These are phyloP conservation scores for Prunus yedoensis DNA, from an alignment of 331 rosid genomes.

Conservation along the genomic window DNA sequence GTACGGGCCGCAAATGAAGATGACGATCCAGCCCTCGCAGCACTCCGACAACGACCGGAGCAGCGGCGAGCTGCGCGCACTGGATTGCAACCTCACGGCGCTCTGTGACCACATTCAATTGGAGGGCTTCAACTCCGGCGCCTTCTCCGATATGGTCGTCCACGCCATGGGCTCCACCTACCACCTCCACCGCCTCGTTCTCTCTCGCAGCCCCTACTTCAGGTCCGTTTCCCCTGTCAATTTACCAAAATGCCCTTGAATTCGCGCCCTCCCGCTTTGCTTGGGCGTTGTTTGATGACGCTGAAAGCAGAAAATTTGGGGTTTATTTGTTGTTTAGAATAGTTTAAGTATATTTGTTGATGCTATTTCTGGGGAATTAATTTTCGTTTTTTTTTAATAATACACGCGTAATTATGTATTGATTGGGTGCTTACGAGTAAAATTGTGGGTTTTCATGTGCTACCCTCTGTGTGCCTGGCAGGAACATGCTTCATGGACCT, in stretches of 20 bases:
- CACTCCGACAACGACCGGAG: slow-evolving; percentile 70
- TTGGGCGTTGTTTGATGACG: neutral
- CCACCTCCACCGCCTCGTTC: slow-evolving; percentile 90
- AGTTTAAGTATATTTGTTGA: neutral
- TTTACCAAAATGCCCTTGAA: neutral
- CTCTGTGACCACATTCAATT: slow-evolving; percentile 91
- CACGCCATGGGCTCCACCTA: slow-evolving; percentile 86
- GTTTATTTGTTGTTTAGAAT: neutral
- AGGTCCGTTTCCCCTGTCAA: slow-evolving; percentile 38
- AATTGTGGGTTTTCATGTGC: neutral
- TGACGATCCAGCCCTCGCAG: slow-evolving; percentile 59
- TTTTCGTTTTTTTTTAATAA: neutral
- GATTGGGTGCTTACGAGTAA: slow-evolving; percentile 2
- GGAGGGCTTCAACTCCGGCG: slow-evolving; percentile 88
- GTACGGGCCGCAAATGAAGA: slow-evolving; percentile 55
- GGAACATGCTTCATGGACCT: slow-evolving; percentile 99
- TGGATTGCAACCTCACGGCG: slow-evolving; percentile 93
- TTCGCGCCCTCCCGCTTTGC: neutral
- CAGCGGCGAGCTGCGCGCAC: slow-evolving; percentile 65
- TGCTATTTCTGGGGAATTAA: neutral
- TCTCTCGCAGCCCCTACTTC: slow-evolving; percentile 98
- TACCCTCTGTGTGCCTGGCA: slow-evolving; percentile 28
- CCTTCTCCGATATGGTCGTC: slow-evolving; percentile 82
- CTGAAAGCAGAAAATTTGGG: neutral
- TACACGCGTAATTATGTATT: neutral